Conservation (phyloP, 1,139 yeast genomes). For the Suhomyces ambrosiae region DNA sequence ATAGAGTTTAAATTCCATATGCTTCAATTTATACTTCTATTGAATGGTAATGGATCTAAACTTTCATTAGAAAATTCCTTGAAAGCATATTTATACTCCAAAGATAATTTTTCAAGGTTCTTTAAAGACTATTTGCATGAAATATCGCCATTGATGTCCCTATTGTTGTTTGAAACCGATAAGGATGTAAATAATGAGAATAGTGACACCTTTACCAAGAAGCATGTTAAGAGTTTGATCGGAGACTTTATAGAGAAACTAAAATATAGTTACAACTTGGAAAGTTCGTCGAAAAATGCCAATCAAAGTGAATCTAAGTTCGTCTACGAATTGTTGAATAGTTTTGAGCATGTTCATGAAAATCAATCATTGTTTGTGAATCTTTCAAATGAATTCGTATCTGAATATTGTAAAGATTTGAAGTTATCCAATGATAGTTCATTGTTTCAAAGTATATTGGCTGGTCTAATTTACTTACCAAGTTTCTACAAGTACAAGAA, state of each 20-base stretch:
- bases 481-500: conserved; percentile 66
- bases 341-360: conserved; percentile 42
- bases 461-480: conserved; percentile 75
- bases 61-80: conserved; percentile 30
- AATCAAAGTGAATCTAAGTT: conserved; percentile 33
- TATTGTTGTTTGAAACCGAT: conserved; percentile 40
- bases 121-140: conserved; percentile 40
- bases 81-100: conserved; percentile 59
- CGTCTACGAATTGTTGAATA: conserved; percentile 41
- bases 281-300: conserved; percentile 19
- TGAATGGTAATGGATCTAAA: conserved; percentile 29
- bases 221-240: conserved; percentile 23
- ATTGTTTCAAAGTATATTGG: conserved; percentile 62
- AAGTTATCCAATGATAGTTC: conserved; percentile 74
- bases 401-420: conserved; percentile 66
- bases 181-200: conserved; percentile 12
- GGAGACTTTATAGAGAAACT: conserved; percentile 29
- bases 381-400: conserved; percentile 55
- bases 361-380: conserved; percentile 36
- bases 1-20: conserved; percentile 67
- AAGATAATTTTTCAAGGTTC: conserved; percentile 51
- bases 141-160: conserved; percentile 56
- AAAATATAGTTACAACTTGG: conserved; percentile 27
- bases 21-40: conserved; percentile 53
- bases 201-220: conserved; percentile 17